phyloP scores from a whole-genome alignment of 768 basidiomycete species.

The Mycena haematopus region DNA sequence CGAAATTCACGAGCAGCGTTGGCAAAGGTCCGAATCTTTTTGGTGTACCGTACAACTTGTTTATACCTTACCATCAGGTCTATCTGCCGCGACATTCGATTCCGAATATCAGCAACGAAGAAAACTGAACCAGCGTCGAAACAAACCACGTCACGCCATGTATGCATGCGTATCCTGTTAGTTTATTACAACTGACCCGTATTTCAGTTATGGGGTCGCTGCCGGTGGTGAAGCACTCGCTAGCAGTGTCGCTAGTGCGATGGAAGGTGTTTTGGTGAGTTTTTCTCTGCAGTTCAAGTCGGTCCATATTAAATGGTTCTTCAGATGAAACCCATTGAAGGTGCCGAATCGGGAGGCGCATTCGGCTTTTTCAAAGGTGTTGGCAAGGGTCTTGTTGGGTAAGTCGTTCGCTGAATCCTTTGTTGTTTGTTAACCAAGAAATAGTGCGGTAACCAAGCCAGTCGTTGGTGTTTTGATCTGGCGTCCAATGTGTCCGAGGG shows the following conservation, averaged over 20 bases:
- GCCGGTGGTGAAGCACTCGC: conserved; percentile 95
- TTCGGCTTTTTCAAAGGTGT: conserved; percentile 98
- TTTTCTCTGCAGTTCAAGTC: neutral
- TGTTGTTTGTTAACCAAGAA: neutral
- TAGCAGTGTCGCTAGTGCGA: conserved; percentile 91
- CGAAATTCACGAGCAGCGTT: conserved; percentile 97
- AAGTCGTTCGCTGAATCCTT: conserved; percentile 25
- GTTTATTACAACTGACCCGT: neutral
- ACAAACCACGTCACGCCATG: conserved; percentile 96
- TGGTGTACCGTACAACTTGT: neutral
- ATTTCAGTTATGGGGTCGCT: conserved; percentile 86
- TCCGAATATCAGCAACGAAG: conserved; percentile 92
- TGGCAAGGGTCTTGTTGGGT: conserved; percentile 97
- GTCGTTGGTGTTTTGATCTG: conserved; percentile 94
- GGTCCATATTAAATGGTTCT: conserved; percentile 4
- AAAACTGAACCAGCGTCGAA: conserved; percentile 87
- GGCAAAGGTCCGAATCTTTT: conserved; percentile 74
- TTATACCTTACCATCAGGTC: conserved; percentile 52
- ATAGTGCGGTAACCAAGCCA: conserved; percentile 92
- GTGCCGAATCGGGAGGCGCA: conserved; percentile 93
- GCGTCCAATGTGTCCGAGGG: conserved; percentile 95
- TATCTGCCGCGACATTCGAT: conserved; percentile 97
- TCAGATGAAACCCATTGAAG: conserved; percentile 96
- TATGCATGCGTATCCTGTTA: conserved; percentile 43
- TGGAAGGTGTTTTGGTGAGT: conserved; percentile 90